Conservation (phyloP, 768 basidiomycete genomes). For the Hydnum rufescens region DNA sequence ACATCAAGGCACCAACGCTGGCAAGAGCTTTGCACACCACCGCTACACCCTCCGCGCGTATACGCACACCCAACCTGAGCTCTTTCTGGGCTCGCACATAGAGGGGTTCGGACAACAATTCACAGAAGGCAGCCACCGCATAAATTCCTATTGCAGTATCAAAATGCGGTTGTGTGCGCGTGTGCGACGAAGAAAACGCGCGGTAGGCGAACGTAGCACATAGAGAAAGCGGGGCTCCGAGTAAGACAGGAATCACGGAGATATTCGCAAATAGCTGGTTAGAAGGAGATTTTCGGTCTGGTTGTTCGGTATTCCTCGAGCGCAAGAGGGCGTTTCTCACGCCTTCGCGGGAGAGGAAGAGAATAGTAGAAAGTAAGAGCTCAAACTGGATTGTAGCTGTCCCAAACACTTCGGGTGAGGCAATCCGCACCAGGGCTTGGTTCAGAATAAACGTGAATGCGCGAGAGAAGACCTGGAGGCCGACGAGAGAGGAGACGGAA, state of each 20-base stretch:
- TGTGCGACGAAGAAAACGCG: slow-evolving; percentile 29
- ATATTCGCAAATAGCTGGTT: slow-evolving; percentile 25
- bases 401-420: slow-evolving; percentile 62
- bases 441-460: slow-evolving; percentile 77
- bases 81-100: slow-evolving; percentile 56
- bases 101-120: slow-evolving; percentile 68
- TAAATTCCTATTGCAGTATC: slow-evolving; percentile 43
- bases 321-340: slow-evolving; percentile 71
- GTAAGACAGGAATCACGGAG: slow-evolving; percentile 40
- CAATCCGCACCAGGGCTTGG: slow-evolving; percentile 65
- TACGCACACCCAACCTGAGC: slow-evolving; percentile 46
- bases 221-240: slow-evolving; percentile 49
- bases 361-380: slow-evolving; percentile 67
- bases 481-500: slow-evolving; percentile 47
- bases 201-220: slow-evolving; percentile 34
- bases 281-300: not conserved
- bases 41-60: slow-evolving; percentile 71
- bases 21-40: slow-evolving; percentile 52
- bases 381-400: slow-evolving; percentile 92
- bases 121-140: slow-evolving; percentile 49
- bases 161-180: slow-evolving; percentile 46
- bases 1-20: slow-evolving; percentile 47
- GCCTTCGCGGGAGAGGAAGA: slow-evolving; percentile 89
- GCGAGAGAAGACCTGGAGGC: slow-evolving; percentile 70
- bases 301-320: slow-evolving; percentile 12